Percentiles rank a stretch among this genome's conserved stretches.
Conservation (phyloP, 805 yeast species). For the Sugiyamaella boreocaroliniensis region DNA sequence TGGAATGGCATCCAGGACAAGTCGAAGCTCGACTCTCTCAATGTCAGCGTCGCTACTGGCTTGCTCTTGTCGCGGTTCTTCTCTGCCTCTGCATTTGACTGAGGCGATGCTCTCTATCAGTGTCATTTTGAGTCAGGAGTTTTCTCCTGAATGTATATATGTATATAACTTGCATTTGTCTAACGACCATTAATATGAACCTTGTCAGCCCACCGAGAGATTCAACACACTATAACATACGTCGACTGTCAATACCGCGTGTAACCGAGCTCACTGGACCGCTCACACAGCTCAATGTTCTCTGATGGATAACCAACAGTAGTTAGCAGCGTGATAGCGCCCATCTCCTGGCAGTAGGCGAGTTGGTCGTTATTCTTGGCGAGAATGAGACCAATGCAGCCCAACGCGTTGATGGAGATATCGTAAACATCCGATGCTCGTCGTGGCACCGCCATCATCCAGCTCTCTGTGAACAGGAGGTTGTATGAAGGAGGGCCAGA, state of each 20-base stretch:
- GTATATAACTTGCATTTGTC: background rate
- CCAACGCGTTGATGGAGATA: slow-evolving; percentile 72
- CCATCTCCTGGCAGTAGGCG: slow-evolving; percentile 41
- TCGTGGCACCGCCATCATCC: slow-evolving; percentile 83
- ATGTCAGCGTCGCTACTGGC: slow-evolving; percentile 87
- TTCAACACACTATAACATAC: no score
- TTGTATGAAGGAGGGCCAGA: slow-evolving; percentile 56
- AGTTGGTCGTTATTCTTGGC: slow-evolving; percentile 57
- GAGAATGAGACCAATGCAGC: slow-evolving; percentile 68
- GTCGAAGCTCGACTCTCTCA: slow-evolving; percentile 60
- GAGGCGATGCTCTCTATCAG: background rate
- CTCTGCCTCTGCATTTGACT: slow-evolving; percentile 14
- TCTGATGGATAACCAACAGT: slow-evolving; percentile 54
- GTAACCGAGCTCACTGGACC: slow-evolving; percentile 13
- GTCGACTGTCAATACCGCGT: slow-evolving; percentile 9
- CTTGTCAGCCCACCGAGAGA: background rate
- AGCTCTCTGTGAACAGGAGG: slow-evolving; percentile 69
- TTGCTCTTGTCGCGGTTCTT: slow-evolving; percentile 40
- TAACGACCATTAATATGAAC: background rate
- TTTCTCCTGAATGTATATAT: background rate
- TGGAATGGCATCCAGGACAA: slow-evolving; percentile 15
- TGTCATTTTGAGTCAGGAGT: no score
- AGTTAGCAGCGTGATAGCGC: slow-evolving; percentile 43
- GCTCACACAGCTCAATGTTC: slow-evolving; percentile 21
- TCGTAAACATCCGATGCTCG: slow-evolving; percentile 41